Base-by-base conservation (phyloP, 2,329 filamentous ascomycete genomes). In the Talaromyces albobiverticillius region DNA sequence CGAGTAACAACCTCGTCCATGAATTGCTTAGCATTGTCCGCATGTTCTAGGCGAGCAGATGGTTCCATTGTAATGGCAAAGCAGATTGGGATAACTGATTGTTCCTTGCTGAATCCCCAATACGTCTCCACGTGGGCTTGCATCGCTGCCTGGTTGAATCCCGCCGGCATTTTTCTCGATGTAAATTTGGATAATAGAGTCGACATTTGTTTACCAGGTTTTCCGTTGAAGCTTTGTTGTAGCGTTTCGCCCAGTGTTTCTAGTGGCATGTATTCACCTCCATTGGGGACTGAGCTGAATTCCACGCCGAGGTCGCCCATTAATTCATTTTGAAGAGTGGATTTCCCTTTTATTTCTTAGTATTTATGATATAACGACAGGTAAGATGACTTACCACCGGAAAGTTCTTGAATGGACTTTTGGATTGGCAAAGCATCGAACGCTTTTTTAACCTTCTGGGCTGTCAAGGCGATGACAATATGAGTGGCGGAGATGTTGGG, bases 131-230 rank as follows among this genome's bases (percentile, higher is more conserved):
- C 78, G 69, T 97, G 94, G 76, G 97, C 97, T 67, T 93, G 85
- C 46, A 95, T 89, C 11, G 90, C 82, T 67, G 93, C 96, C 72
- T 96, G 96, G 73, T 97, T 99, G 84, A 99, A 99, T 57, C 94
- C 94, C 77, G 92, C 94, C 46, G 94, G 94, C 94, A 99, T 97
- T 78, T 99, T 99, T 31, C 94, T 96, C 1, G 94, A 96, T 42
- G 97, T 94, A 70, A 97, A 80, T 62, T 93, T 87, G 46, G 94
- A 93, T 71, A 97, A 88, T 54, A 99, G 83, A 3, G 92, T 94
- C 51, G 89, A 87, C 0, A 94, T 95, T 64, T 96, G 92, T 77
- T 99, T 99, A 73, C 94, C 94, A 57, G 97, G 84, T 76, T 96
- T 92, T 63, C 94, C 93, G 76, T 96, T 94, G 77, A 97, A 99